Evolutionary conservation across 129 eudicot species (phyloP).

Genomic region (Arctium minus): DNA sequence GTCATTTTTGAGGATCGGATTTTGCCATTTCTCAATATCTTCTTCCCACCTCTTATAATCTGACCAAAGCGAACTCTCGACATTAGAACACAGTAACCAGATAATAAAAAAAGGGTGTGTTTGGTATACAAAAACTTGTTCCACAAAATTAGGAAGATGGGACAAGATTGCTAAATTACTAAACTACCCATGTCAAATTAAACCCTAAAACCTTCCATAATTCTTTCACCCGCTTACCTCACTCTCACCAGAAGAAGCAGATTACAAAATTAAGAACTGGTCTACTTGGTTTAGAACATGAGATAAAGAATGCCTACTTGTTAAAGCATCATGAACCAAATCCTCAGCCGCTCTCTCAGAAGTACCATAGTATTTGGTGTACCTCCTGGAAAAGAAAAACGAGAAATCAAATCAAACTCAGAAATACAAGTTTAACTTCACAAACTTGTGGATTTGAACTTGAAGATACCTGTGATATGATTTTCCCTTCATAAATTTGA

Average conservation of each 20-base stretch:
- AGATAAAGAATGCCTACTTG: conserved; percentile 45
- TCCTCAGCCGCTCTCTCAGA: conserved; percentile 75
- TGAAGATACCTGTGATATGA: conserved; percentile 65
- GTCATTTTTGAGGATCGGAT: conserved; percentile 73
- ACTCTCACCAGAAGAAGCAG: neutral
- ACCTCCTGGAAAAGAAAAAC: conserved; percentile 52
- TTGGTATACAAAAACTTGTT: no score
- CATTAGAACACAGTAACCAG: neutral
- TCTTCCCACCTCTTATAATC: conserved; percentile 97
- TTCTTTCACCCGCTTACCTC: no score
- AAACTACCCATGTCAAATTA: no score
- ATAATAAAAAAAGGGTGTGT: neutral
- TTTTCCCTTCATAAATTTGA: conserved; percentile 84
- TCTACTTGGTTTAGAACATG: no score
- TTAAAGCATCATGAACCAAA: conserved; percentile 86
- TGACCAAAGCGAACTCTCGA: conserved; percentile 20
- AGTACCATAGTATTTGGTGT: conserved; percentile 89
- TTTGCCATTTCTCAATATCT: conserved; percentile 93
- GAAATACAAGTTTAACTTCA: neutral
- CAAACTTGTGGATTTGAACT: neutral
- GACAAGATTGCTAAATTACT: no score
- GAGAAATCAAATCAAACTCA: neutral
- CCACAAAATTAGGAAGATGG: no score
- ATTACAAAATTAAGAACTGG: no score
- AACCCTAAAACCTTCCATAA: no score